Base-by-base conservation (phyloP, 2,329 filamentous ascomycete species). In the Didymella pinodella region DNA sequence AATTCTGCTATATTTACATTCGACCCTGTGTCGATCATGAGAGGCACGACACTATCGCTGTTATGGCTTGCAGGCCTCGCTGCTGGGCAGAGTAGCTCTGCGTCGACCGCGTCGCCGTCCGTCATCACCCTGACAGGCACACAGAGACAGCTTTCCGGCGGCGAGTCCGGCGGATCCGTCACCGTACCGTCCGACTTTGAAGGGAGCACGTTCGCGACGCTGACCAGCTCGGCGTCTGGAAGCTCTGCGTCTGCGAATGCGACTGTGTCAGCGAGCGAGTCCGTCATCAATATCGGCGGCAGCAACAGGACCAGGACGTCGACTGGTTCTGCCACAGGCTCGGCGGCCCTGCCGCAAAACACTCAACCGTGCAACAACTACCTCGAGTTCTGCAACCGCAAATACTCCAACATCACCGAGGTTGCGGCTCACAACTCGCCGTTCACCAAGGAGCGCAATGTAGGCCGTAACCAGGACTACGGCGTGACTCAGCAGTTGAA, bases 341-440 rank as follows among this genome's bases (percentile, higher is more conserved):
- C 71, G 11, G 61, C 71, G 20, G 62, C 70, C 11, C 55, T 61
- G 36, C 75, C 77, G 4, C 70, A 74, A 5, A 79, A 79, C 56
- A 79, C 77, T 1, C 77, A 78, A 51, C 67, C 77, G n/a, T 79
- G 77, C 66, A 79, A 79, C 65, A 74, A 74, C 65, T 78, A 77
- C 53, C 65, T 71, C 29, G 77, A 79, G 59, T 74, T 79, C 51
- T 79, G 77, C 66, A 64, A 65, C 6, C 66, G 77, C 22, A 72
- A 71, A 51, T 79, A 78, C 60, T 77, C 75, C 28, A 78, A 79
- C 57, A 77, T 79, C 46, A 78, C 77, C n/a, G 71, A 78, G 62
- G 75, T 79, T 32, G 72, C 70, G 48, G 77, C 77, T 10, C 77
- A 79, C 61, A 79, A 79, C 62, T 77, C 72, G 14, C 75, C 76